Conservation (phyloP, 177 flowering plant species). For the Vitis hybrid region DNA sequence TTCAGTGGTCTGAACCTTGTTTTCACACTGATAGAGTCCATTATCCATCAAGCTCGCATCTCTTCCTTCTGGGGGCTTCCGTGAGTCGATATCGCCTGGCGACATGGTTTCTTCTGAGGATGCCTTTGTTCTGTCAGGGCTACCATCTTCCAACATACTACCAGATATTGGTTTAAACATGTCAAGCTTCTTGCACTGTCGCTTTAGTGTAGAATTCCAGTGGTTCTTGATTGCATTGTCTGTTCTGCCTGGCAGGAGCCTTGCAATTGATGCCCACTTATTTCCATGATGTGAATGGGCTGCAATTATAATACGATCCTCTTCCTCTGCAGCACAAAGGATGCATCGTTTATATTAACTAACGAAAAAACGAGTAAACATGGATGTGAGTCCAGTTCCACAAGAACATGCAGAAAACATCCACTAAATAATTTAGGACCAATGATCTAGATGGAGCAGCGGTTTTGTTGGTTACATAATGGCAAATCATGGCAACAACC, state of each 20-base stretch:
- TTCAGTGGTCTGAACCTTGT: constrained; percentile 11
- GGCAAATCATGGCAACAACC: no score
- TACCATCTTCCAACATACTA: constrained; percentile 22
- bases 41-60: constrained; percentile 26
- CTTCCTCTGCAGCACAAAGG: constrained; percentile 48
- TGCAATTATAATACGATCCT: constrained; percentile 47
- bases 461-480: no score
- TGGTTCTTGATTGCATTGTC: constrained; percentile 77
- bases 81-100: constrained; percentile 32
- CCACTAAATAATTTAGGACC: no score
- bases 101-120: constrained; percentile 62
- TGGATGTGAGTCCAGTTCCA: no score
- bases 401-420: no score
- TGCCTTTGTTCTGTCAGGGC: constrained; percentile 41
- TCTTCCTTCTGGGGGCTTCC: constrained; percentile 31
- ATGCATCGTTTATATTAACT: neutral
- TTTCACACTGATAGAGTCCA: constrained; percentile 12
- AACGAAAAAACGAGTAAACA: no score
- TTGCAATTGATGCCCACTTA: constrained; percentile 70
- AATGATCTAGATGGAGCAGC: no score
- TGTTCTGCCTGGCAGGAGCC: constrained; percentile 66
- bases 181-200: constrained; percentile 28
- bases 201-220: constrained; percentile 69
- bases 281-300: constrained; percentile 68
- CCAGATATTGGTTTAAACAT: constrained; percentile 16